A percentile compares a stretch with the other conserved stretches of the same genome.
Evolutionary conservation across 257 asterid species (phyloP).

Genomic region (Striga asiatica): DNA sequence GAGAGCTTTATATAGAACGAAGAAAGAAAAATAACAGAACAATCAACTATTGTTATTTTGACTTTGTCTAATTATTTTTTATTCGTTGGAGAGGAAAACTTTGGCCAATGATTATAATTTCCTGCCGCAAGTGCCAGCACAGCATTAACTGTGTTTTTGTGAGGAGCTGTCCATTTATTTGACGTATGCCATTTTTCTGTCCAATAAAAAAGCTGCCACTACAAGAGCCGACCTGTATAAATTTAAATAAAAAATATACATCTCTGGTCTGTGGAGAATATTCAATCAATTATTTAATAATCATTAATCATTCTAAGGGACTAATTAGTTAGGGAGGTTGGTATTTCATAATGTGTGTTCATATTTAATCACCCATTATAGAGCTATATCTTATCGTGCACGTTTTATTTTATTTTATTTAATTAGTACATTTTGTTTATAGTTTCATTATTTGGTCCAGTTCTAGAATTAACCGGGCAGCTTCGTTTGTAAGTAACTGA

Average conservation of each 20-base stretch:
- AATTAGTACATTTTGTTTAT: background rate
- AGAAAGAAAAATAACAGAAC: background rate
- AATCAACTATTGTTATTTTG: too few species aligned
- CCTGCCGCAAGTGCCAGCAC: constrained; percentile 24
- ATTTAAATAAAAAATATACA: constrained; percentile 11
- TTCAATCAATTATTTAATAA: background rate
- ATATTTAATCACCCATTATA: too few species aligned
- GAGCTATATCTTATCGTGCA: constrained; percentile 6
- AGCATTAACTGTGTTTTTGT: constrained; percentile 17
- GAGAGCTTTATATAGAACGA: background rate
- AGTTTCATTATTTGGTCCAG: background rate
- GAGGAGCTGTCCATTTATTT: too few species aligned
- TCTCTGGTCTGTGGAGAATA: constrained; percentile 18
- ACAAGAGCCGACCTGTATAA: constrained; percentile 14
- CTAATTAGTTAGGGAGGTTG: background rate
- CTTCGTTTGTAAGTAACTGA: too few species aligned
- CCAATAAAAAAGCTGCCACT: constrained; percentile 22
- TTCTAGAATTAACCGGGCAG: too few species aligned
- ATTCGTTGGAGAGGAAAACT: background rate
- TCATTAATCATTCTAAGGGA: background rate
- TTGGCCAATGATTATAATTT: constrained; percentile 22
- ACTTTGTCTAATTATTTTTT: too few species aligned
- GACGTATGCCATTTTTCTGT: too few species aligned
- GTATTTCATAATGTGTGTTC: background rate
- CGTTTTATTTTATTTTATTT: background rate